Evolutionary conservation across 2,329 filamentous ascomycete genomes (phyloP).

Genomic region (Gyromitra esculenta): DNA sequence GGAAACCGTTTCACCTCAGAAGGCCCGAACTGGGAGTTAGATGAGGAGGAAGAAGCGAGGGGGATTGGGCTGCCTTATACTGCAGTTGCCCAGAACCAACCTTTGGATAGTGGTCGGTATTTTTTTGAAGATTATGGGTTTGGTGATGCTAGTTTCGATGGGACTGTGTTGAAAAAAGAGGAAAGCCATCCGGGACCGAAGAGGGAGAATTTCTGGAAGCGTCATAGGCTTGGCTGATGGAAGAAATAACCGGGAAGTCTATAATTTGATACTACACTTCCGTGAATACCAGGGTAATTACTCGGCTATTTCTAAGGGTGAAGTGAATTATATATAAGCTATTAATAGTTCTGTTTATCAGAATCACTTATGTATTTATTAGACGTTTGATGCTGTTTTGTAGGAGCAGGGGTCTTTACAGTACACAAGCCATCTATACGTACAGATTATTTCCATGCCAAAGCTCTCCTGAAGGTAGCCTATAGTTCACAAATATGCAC

Average conservation of each 20-base stretch:
- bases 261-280: neutral
- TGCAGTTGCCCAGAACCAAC: neutral
- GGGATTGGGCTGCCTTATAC: constrained; percentile 1
- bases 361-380: neutral
- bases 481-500: neutral
- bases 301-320: neutral
- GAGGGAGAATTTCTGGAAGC: constrained; percentile 39
- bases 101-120: neutral
- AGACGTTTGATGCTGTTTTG: neutral
- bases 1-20: neutral
- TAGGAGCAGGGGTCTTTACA: neutral
- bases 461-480: neutral
- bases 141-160: neutral
- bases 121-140: neutral
- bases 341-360: neutral
- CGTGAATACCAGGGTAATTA: neutral
- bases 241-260: neutral
- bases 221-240: constrained; percentile 30
- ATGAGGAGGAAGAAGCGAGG: neutral
- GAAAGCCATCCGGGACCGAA: neutral
- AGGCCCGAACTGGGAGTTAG: neutral
- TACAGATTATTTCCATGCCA: neutral
- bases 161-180: neutral
- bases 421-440: neutral
- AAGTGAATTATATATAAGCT: neutral